Conservation (phyloP, 2,329 filamentous ascomycete species). For the Calonectria leucothoes region DNA sequence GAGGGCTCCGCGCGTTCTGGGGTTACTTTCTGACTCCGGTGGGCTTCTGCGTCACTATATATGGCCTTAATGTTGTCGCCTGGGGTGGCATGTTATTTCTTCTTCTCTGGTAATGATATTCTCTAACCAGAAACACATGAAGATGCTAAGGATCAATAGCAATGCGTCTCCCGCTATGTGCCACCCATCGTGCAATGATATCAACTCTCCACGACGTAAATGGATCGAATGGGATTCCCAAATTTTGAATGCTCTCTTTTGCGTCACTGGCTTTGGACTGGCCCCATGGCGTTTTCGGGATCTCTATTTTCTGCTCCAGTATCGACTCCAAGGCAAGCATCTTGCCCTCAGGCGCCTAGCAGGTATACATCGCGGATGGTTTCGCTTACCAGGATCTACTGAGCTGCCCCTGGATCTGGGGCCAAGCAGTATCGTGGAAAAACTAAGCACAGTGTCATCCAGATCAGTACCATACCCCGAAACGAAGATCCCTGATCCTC, state of each 20-base stretch:
- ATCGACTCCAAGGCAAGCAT: constrained; percentile 64
- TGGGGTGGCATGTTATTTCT: constrained; percentile 95
- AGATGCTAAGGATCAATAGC: constrained; percentile 27
- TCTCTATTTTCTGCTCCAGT: constrained; percentile 77
- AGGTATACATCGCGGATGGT: constrained; percentile 81
- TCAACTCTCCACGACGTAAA: constrained; percentile 79
- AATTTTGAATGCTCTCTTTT: constrained; percentile 83
- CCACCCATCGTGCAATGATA: constrained; percentile 74
- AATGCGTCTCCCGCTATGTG: constrained; percentile 75
- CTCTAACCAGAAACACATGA: not conserved
- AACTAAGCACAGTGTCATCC: constrained; percentile 47
- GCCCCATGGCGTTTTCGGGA: constrained; percentile 89
- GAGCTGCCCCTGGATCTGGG: constrained; percentile 65
- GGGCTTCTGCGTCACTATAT: constrained; percentile 82
- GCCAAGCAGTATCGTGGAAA: constrained; percentile 61
- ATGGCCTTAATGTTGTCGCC: constrained; percentile 84
- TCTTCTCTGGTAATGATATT: constrained; percentile 73
- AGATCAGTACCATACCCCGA: constrained; percentile 70
- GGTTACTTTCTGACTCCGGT: constrained; percentile 79
- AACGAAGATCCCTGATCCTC: constrained; percentile 71
- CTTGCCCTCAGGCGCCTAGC: constrained; percentile 75
- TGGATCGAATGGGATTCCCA: constrained; percentile 91
- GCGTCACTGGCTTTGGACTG: constrained; percentile 85
- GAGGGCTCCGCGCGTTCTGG: constrained; percentile 73
- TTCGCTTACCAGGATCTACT: constrained; percentile 76